Base-by-base conservation (phyloP, 345 rosid genomes). In the Cochlearia excelsa region DNA sequence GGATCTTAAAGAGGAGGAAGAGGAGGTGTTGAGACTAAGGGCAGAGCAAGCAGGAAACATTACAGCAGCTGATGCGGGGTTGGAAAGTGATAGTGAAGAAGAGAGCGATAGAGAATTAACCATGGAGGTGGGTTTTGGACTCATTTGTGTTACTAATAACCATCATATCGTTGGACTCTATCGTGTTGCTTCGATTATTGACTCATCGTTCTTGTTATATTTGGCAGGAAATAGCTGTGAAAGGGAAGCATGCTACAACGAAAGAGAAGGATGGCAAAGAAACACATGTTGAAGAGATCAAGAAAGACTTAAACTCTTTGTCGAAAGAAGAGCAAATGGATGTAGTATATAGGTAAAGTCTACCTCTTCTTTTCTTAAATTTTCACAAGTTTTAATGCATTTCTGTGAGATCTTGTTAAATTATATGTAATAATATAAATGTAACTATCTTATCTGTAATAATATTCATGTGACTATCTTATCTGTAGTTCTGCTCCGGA, bases 311-410 rank as follows among this genome's bases (percentile, higher is more conserved):
- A 39, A 78, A 77, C 81, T 79, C 87, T 58, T 77, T 92, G 75
- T 81, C 98, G 6, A 81, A 60, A 74, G 81, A 92, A 71, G 96
- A 88, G 75, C 90, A 88, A 73, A 88, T 88, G 90, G 85, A 92
- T 57, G 84, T 83, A 64, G 85, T 86, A 5, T 80, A 78, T 39
- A 86, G 96, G 97, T 92, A 74, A 40, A 26, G 10, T 27, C 26
- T 9, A n/a, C 57, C 4, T 7, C 29, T 26, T 65, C 40, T 23
- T 51, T 47, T 33, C n/a, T 3, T 16, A 29, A 35, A 3, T 4
- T 54, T 46, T 54, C 67, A 47, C 52, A 35, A 7, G 31, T 27
- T 31, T 16, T 40, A 7, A 28, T 61, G 38, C 30, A 38, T 56
- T 16, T 69, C 29, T 41, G 1, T 46, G 8, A 42, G 52, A 27